Conservation (phyloP, 805 yeast species). For the Kazachstania viticola region DNA sequence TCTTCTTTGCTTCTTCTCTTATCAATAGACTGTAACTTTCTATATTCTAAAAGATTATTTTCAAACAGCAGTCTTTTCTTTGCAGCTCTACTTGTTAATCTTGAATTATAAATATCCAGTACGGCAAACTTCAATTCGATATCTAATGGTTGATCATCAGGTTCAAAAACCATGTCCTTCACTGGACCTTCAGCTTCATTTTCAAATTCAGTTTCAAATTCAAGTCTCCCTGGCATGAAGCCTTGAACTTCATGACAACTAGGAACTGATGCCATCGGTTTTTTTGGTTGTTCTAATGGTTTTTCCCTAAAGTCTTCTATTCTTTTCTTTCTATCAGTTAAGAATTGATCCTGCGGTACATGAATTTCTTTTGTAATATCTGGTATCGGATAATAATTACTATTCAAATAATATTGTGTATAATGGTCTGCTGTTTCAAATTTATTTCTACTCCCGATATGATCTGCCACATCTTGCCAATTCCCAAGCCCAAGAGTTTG, state of each 20-base stretch:
- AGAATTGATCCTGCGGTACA: constrained; percentile 57
- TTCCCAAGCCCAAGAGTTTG: constrained; percentile 88
- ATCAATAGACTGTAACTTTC: constrained; percentile 69
- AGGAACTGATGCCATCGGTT: constrained; percentile 87
- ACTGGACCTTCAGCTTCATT: constrained; percentile 92
- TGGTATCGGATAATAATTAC: constrained; percentile 77
- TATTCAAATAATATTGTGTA: constrained; percentile 53
- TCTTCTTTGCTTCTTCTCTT: constrained; percentile 84
- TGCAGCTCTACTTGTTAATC: constrained; percentile 86
- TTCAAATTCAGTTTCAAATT: constrained; percentile 92
- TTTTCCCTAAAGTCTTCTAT: constrained; percentile 60
- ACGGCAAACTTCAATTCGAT: constrained; percentile 82
- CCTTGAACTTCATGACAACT: constrained; percentile 96
- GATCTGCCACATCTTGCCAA: constrained; percentile 98
- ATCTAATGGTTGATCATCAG: constrained; percentile 81
- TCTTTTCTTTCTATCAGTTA: constrained; percentile 54
- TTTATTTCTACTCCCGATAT: constrained; percentile 81
- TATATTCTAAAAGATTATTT: constrained; percentile 72
- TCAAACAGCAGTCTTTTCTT: constrained; percentile 71
- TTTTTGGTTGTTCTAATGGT: constrained; percentile 77
- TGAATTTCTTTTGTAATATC: constrained; percentile 64
- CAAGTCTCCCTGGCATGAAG: constrained; percentile 96
- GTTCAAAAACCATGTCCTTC: constrained; percentile 91
- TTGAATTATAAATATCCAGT: constrained; percentile 78
- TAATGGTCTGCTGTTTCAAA: constrained; percentile 89